Evolutionary conservation across 1,284 basidiomycete genomes (phyloP).

Genomic region (Golubevia pallescens): DNA sequence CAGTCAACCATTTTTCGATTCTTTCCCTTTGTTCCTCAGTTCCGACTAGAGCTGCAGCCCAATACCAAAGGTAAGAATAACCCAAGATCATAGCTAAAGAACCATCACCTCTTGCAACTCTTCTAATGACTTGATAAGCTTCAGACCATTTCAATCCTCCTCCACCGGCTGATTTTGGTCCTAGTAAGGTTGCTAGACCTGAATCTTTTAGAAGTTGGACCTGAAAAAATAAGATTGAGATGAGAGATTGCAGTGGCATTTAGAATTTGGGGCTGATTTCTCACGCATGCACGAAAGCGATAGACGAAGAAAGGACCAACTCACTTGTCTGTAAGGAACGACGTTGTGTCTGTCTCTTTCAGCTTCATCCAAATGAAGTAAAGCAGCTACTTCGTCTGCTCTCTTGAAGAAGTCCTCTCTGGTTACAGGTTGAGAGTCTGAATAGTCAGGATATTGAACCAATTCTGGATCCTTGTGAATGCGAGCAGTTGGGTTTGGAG

Average conservation of each 20-base stretch:
- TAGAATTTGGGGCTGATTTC: neutral
- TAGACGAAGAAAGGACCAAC: neutral
- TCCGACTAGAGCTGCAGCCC: slow-evolving; percentile 48
- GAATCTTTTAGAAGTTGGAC: slow-evolving; percentile 60
- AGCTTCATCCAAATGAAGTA: slow-evolving; percentile 52
- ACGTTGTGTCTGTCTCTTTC: slow-evolving; percentile 56
- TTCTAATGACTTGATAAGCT: slow-evolving; percentile 48
- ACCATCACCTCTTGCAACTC: slow-evolving; percentile 56
- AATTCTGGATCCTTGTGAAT: slow-evolving; percentile 50
- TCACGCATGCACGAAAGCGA: neutral
- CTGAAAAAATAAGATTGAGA: neutral
- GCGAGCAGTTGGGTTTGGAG: slow-evolving; percentile 24
- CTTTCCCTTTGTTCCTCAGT: slow-evolving; percentile 43
- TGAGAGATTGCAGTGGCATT: neutral
- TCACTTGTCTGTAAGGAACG: slow-evolving; percentile 47
- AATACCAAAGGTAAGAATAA: slow-evolving; percentile 48
- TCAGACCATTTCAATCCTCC: slow-evolving; percentile 46
- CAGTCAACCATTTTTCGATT: slow-evolving; percentile 32
- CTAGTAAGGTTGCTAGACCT: slow-evolving; percentile 54
- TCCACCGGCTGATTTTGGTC: slow-evolving; percentile 44
- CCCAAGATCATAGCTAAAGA: slow-evolving; percentile 46
- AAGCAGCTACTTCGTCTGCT: slow-evolving; percentile 49
- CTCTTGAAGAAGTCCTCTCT: slow-evolving; percentile 42
- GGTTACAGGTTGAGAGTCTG: slow-evolving; percentile 27
- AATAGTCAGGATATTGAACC: slow-evolving; percentile 43